phyloP scores from a whole-genome alignment of 371 early-diverging fungal species.

The Mucor sp. region DNA sequence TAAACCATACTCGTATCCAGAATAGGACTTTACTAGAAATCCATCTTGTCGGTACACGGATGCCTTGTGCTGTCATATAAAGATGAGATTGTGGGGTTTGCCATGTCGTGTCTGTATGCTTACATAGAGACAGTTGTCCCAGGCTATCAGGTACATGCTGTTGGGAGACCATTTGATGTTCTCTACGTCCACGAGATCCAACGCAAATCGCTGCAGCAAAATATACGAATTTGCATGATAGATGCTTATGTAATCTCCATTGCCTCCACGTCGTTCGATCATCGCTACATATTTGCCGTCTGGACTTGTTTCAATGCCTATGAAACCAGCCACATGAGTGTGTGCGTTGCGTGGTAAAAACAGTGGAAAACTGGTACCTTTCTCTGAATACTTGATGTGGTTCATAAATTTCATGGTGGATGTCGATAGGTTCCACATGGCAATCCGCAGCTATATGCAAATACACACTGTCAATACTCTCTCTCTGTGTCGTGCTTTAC shows the following conservation, averaged over 20 bases:
- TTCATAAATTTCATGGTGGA: slow-evolving; percentile 12
- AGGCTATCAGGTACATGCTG: slow-evolving; percentile 72
- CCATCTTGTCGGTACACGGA: slow-evolving; percentile 75
- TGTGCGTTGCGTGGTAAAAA: neutral
- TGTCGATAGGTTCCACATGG: slow-evolving; percentile 25
- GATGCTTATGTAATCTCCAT: slow-evolving; percentile 67
- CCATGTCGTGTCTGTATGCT: neutral
- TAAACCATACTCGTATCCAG: slow-evolving; percentile 63
- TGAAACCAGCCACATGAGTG: neutral
- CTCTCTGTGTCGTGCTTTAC: too few species aligned
- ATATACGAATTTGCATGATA: slow-evolving; percentile 64
- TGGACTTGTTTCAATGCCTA: slow-evolving; percentile 63
- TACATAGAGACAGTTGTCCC: slow-evolving; percentile 66
- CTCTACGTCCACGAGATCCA: slow-evolving; percentile 70
- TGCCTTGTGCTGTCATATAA: slow-evolving; percentile 56
- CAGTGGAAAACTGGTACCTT: neutral
- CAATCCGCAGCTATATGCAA: slow-evolving; percentile 11
- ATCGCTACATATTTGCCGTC: slow-evolving; percentile 72
- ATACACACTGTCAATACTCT: neutral
- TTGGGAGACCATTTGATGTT: slow-evolving; percentile 86
- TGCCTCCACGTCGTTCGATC: slow-evolving; percentile 60
- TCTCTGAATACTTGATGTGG: slow-evolving; percentile 20
- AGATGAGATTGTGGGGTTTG: neutral
- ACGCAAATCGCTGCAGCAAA: slow-evolving; percentile 55
- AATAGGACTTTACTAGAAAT: slow-evolving; percentile 45